These are phyloP conservation scores for Podila horticola DNA, from an alignment of 192 early-diverging fungal genomes.

Conservation along the genomic window DNA sequence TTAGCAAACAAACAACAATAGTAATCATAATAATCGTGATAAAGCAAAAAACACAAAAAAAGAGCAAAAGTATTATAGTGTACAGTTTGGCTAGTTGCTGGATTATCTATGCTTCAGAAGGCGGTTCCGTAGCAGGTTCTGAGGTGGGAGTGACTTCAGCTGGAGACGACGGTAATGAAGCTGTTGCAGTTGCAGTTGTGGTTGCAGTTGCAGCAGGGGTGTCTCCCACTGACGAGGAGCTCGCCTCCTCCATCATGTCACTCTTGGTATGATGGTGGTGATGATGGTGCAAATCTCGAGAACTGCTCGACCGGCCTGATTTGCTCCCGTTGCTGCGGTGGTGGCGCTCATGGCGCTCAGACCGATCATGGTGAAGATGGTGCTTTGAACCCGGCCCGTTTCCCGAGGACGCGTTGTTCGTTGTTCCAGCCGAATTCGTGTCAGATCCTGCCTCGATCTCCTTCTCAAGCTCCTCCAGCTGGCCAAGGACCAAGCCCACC, in stretches of 20 bases:
- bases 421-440: not conserved
- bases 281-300: constrained; percentile 18
- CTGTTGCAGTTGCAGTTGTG: no score
- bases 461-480: constrained; percentile 36
- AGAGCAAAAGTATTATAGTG: constrained; percentile 1
- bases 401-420: not conserved
- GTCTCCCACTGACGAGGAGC: no score
- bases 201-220: not conserved
- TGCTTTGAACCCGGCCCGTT: not conserved
- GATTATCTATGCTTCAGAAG: constrained; percentile 1
- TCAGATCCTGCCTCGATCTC: constrained; percentile 42
- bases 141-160: not conserved
- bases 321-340: constrained; percentile 42
- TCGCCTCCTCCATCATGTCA: no score
- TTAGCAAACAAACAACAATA: not conserved
- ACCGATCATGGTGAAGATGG: constrained; percentile 16
- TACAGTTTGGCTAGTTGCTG: not conserved
- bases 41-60: not conserved
- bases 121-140: no score
- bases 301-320: constrained; percentile 19
- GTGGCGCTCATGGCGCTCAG: constrained; percentile 38
- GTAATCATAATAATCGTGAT: not conserved
- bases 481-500: constrained; percentile 46
- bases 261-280: not conserved
- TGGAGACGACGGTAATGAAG: no score